These are phyloP conservation scores for Deinandra increscens DNA, from an alignment of 129 eudicot species.

Conservation along the genomic window DNA sequence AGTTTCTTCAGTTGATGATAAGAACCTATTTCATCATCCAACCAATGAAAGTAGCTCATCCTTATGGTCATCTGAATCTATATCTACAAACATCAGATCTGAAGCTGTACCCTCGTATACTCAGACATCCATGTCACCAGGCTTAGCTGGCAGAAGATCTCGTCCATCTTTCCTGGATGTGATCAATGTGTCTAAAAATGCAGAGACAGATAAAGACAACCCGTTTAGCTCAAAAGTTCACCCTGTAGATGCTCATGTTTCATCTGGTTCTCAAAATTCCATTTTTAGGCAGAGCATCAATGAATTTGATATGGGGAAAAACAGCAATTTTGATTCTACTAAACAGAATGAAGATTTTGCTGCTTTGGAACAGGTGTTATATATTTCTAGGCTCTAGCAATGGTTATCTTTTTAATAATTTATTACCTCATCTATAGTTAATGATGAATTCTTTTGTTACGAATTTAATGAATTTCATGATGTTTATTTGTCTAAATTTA, in stretches of 20 bases:
- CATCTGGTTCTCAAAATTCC: constrained; percentile 43
- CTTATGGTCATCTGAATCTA: constrained; percentile 40
- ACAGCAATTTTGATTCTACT: constrained; percentile 41
- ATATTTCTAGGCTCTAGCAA: background rate
- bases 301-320: constrained; percentile 41
- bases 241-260: constrained; percentile 38
- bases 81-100: constrained; percentile 18
- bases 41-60: constrained; percentile 37
- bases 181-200: constrained; percentile 43
- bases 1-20: constrained; percentile 35
- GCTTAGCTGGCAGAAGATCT: constrained; percentile 54
- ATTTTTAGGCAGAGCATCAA: constrained; percentile 33
- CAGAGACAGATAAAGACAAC: constrained; percentile 44
- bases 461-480: background rate
- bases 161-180: constrained; percentile 95
- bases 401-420: background rate
- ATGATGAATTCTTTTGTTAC: background rate
- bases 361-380: constrained; percentile 95
- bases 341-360: constrained; percentile 92
- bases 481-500: background rate
- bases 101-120: constrained; percentile 38
- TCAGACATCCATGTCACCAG: constrained; percentile 39
- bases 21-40: constrained; percentile 34
- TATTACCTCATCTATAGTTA: constrained; percentile 11
- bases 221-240: constrained; percentile 40